phyloP scores from a whole-genome alignment of 768 basidiomycete genomes.

The Lenzites betulinus region DNA sequence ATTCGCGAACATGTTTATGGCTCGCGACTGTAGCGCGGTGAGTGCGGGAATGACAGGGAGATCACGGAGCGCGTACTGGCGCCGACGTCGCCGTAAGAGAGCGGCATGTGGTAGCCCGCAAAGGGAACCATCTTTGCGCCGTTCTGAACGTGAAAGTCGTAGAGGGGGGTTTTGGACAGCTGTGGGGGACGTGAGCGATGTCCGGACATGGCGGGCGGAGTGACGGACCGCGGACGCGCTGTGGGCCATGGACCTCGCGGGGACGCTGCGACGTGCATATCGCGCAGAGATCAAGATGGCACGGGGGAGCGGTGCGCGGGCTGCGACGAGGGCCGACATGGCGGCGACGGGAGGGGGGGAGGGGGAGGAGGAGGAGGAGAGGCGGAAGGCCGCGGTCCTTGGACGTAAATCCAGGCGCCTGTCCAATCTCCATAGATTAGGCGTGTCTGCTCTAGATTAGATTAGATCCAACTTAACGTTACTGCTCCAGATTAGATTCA shows the following conservation, averaged over 20 bases:
- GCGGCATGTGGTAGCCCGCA: slow-evolving; percentile 94
- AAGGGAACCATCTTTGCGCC: slow-evolving; percentile 96
- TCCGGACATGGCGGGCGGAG: no score
- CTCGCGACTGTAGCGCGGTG: slow-evolving; percentile 62
- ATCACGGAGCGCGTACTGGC: slow-evolving; percentile 54
- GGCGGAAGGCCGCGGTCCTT: neutral
- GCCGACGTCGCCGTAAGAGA: slow-evolving; percentile 80
- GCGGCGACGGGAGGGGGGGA: neutral
- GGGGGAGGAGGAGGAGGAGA: slow-evolving; percentile 2
- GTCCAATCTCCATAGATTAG: slow-evolving; percentile 1
- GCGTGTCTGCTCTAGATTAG: neutral
- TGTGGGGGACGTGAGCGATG: slow-evolving; percentile 22
- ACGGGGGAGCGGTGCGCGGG: no score
- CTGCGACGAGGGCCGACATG: neutral
- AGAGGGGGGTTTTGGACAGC: slow-evolving; percentile 71
- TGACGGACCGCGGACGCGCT: slow-evolving; percentile 2
- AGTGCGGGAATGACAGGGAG: slow-evolving; percentile 11
- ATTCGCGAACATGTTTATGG: slow-evolving; percentile 84
- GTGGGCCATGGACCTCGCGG: slow-evolving; percentile 10
- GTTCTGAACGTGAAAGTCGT: slow-evolving; percentile 84
- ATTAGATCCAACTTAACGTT: no score
- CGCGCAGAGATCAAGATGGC: neutral
- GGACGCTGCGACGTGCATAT: neutral
- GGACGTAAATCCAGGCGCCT: slow-evolving; percentile 1
- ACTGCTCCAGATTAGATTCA: no score